Evolutionary conservation across 257 asterid genomes (phyloP).

Genomic region (Sherardia arvensis): DNA sequence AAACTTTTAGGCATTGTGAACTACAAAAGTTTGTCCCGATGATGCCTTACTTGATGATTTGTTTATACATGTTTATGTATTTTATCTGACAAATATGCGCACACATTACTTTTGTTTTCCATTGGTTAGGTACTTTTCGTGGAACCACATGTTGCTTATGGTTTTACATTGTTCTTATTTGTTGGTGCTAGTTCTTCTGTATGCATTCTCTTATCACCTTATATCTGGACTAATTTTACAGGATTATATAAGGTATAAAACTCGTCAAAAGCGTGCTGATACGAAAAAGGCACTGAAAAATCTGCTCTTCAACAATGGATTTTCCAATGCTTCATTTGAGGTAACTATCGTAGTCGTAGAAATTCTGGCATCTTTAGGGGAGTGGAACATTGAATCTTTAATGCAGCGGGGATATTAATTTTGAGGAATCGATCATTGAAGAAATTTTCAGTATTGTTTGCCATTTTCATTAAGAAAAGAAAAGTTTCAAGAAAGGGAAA

Average conservation of each 20-base stretch:
- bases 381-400: background rate
- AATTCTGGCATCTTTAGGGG: background rate
- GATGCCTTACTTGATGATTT: background rate
- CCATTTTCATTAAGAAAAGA: background rate
- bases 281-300: conserved; percentile 54
- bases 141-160: background rate
- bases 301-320: conserved; percentile 42
- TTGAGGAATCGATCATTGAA: background rate
- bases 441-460: background rate
- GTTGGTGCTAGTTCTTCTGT: background rate
- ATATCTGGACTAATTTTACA: conserved; percentile 21
- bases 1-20: background rate
- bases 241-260: conserved; percentile 41
- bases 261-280: conserved; percentile 60
- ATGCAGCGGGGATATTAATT: background rate
- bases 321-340: conserved; percentile 37
- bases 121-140: background rate
- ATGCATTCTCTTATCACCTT: background rate
- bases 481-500: background rate
- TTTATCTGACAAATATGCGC: background rate
- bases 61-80: background rate
- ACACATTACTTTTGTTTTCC: background rate
- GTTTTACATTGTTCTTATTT: background rate
- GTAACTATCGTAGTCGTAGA: conserved; percentile 31
- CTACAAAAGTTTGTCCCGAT: background rate